These are phyloP conservation scores for Rhododendron mucronatum DNA, from an alignment of 148 eudicot species.

Conservation along the genomic window DNA sequence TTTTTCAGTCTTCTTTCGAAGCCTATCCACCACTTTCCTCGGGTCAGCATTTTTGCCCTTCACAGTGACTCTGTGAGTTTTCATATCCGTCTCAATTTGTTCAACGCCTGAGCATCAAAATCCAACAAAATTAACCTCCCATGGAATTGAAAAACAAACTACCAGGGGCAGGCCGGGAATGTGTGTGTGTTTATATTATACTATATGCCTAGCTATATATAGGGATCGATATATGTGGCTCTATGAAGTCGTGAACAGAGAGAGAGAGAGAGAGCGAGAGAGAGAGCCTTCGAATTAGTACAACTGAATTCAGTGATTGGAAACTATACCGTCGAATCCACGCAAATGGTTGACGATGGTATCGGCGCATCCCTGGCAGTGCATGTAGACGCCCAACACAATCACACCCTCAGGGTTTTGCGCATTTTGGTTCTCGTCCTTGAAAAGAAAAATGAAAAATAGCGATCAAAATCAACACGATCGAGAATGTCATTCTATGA, in stretches of 20 bases:
- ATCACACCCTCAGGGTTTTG: constrained; percentile 20
- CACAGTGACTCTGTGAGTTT: constrained; percentile 38
- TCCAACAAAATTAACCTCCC: not conserved
- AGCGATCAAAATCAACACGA: not conserved
- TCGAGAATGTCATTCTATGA: not conserved
- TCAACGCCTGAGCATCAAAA: constrained; percentile 39
- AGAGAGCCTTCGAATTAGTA: not conserved
- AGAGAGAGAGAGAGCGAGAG: not conserved
- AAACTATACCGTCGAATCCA: constrained; percentile 38
- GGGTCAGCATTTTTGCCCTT: constrained; percentile 60
- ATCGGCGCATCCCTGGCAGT: constrained; percentile 52
- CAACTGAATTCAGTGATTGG: not conserved
- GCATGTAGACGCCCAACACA: constrained; percentile 41
- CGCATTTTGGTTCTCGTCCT: not conserved
- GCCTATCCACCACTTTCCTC: constrained; percentile 36
- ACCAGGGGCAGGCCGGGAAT: no score
- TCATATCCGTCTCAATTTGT: constrained; percentile 34
- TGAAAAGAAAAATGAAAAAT: not conserved
- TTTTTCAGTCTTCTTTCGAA: constrained; percentile 41
- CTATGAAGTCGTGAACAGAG: not conserved
- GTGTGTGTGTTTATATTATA: not conserved
- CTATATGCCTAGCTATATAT: not conserved
- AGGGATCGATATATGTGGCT: not conserved
- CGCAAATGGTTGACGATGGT: constrained; percentile 29
- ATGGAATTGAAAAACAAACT: no score